Conservation (phyloP, 2,329 filamentous ascomycete species). For the Trichophyton benhamiae region DNA sequence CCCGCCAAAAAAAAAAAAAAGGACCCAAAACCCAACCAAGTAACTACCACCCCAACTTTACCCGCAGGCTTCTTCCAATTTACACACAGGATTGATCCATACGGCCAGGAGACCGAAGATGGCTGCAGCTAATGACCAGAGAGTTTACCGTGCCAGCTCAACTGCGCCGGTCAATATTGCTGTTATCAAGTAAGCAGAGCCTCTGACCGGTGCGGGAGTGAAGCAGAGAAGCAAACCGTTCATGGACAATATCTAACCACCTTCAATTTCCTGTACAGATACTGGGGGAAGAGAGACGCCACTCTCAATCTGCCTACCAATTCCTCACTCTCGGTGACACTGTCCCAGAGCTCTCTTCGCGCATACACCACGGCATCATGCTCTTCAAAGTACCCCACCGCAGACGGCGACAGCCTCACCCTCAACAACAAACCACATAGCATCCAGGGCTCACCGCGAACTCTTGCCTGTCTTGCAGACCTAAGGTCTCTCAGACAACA, state of each 20-base stretch:
- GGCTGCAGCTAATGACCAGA: conserved; percentile 18
- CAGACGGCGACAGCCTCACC: conserved; percentile 53
- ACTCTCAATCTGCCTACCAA: conserved; percentile 96
- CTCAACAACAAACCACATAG: conserved; percentile 78
- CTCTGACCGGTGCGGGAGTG: neutral
- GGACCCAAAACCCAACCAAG: neutral
- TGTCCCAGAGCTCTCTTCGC: conserved; percentile 84
- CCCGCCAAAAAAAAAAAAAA: neutral
- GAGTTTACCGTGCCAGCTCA: conserved; percentile 80
- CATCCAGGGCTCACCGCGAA: conserved; percentile 66
- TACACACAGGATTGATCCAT: neutral
- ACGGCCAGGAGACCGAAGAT: neutral
- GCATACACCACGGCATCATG: conserved; percentile 93
- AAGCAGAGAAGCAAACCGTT: neutral
- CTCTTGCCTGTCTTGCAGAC: conserved; percentile 86
- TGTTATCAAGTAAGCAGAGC: conserved; percentile 68
- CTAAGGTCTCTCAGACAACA: conserved; percentile 64
- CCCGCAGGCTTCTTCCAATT: neutral
- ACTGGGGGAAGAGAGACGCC: conserved; percentile 96
- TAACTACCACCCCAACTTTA: neutral
- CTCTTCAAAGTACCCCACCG: conserved; percentile 54
- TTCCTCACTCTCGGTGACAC: conserved; percentile 90
- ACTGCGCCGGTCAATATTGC: conserved; percentile 97
- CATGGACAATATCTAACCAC: neutral
- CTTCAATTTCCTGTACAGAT: conserved; percentile 32